Evolutionary conservation across 2,329 filamentous ascomycete species (phyloP), one percentile per base, ranked within the genome.

Genomic region (Fusarium continuum): DNA sequence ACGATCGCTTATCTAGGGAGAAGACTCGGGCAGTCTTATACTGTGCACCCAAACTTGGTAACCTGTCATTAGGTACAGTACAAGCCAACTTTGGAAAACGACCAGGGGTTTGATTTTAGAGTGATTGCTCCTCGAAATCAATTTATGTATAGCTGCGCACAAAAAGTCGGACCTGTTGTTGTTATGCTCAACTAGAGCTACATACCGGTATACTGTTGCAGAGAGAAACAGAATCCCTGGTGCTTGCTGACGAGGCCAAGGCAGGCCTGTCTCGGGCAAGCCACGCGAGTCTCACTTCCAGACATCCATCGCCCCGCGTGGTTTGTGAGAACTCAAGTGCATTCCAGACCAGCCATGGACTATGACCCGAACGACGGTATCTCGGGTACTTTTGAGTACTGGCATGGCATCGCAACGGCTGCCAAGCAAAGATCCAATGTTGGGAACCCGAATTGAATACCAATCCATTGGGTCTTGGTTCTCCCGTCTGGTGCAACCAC

Each of bases 231-330:
- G 34, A 46, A 20, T 47, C 32, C 29, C 22, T 32, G 28, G 38
- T 35, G 31, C 38, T 19, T n/a, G 38, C 39, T 39, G n/a, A n/a
- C n/a, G n/a, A n/a, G n/a, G n/a, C n/a, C n/a, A n/a, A n/a, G n/a
- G n/a, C n/a, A 10, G 17, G 31, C 34, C 29, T 66, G 47, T 70
- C 65, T 70, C 65, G 54, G 65, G 51, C 44, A 45, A 41, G 67
- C 63, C 65, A 65, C 54, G 53, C 61, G 60, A 53, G 59, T 59
- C 55, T 56, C 47, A 62, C 45, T 40, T 34, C 39, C 34, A 16
- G 11, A 29, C 55, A 38, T 39, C 36, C 35, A 34, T 55, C 28
- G 11, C 31, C 28, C 22, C 43, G 47, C 52, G 11, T 52, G 32
- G 40, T 31, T 19, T 19, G 44, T 36, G 34, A 46, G 41, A 61